Percentiles rank a stretch among this genome's conserved stretches.
Evolutionary conservation across 2,329 filamentous ascomycete species (phyloP).

Genomic region (Coniochaeta sp.): DNA sequence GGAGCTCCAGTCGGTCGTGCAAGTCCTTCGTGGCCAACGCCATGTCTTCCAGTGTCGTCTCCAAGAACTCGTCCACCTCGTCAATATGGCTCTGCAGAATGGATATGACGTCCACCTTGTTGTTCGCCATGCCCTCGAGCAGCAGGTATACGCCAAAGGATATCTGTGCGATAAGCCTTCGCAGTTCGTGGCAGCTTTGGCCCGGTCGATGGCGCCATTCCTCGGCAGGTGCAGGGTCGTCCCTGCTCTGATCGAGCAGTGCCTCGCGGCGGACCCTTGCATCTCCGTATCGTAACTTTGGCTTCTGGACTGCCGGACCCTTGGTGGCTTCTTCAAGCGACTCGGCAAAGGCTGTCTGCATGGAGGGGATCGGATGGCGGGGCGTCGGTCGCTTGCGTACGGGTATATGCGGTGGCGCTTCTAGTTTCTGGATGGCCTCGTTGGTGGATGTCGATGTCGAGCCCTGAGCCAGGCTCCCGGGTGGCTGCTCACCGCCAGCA

Average conservation of each 20-base stretch:
- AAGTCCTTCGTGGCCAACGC: conserved; percentile 73
- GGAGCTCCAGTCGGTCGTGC: conserved; percentile 67
- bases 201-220: conserved; percentile 70
- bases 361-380: conserved; percentile 63
- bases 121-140: conserved; percentile 79
- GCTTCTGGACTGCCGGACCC: conserved; percentile 37
- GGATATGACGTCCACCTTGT: conserved; percentile 76
- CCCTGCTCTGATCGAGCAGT: conserved; percentile 61
- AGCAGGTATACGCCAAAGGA: conserved; percentile 88
- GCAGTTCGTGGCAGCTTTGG: conserved; percentile 78
- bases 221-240: conserved; percentile 64
- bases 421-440: neutral
- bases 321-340: conserved; percentile 66
- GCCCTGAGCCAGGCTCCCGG: neutral
- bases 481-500: neutral
- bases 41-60: conserved; percentile 79
- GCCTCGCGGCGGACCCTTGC: conserved; percentile 57
- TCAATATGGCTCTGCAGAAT: conserved; percentile 91
- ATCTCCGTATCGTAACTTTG: conserved; percentile 45
- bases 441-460: neutral
- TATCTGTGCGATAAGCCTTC: conserved; percentile 87
- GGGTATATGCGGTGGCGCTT: conserved; percentile 1
- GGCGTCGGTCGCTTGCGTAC: conserved; percentile 21
- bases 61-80: conserved; percentile 86
- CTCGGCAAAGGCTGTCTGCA: conserved; percentile 79